Percentiles rank a stretch among this genome's conserved stretches.
phyloP scores from a whole-genome alignment of 495 filamentous ascomycete genomes.

The Aspergillus cavernicola region DNA sequence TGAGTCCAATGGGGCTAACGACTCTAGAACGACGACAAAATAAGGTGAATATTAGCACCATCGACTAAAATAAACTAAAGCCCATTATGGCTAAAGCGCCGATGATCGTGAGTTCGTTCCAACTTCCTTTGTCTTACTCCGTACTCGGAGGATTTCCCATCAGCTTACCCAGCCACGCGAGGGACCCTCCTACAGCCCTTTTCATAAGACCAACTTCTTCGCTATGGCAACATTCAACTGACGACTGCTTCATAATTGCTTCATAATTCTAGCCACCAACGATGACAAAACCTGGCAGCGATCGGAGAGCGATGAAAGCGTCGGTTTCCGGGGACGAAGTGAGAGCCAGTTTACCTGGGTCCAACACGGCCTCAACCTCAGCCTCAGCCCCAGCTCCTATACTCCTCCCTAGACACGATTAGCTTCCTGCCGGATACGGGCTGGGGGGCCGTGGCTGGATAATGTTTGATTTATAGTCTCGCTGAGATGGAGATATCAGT shows the following conservation, averaged over 20 bases:
- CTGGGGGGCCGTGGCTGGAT: neutral
- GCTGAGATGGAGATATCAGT: neutral
- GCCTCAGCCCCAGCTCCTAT: neutral
- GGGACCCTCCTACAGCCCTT: neutral
- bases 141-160: neutral
- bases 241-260: neutral
- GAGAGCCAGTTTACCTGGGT: conserved; percentile 3
- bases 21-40: conserved; percentile 2
- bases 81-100: neutral
- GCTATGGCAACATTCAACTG: neutral
- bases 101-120: neutral
- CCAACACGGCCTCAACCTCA: neutral
- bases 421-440: neutral
- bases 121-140: neutral
- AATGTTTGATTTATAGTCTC: neutral
- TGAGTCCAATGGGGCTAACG: too few species aligned
- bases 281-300: neutral
- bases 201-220: neutral
- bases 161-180: neutral
- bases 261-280: neutral
- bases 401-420: neutral
- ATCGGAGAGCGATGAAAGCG: neutral
- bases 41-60: neutral
- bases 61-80: neutral
- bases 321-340: conserved; percentile 3